Evolutionary conservation across 371 early-diverging fungal genomes (phyloP), one percentile per base, ranked within the genome.

Genomic region (Mucor plumbeus): DNA sequence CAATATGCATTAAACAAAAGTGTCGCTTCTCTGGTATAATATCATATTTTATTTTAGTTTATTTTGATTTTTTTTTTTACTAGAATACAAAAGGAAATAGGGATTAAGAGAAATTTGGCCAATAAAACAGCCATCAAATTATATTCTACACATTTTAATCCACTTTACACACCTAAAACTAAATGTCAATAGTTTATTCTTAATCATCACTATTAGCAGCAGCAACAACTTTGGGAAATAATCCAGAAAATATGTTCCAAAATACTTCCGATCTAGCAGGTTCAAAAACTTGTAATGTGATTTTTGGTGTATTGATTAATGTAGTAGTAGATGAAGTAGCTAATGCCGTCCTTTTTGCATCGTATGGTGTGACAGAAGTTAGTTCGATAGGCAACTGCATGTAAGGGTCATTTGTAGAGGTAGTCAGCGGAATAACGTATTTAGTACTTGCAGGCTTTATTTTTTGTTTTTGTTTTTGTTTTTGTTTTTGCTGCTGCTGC

Each of bases 201-300:
- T 8, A 64, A 26, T 3, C 26, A 26, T 26, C 3, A 3, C 3
- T 26, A 26, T 26, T 26, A 26, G 67, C 60, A 13, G 67, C 60
- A 13, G 66, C 69, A 14, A 75, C 70, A 15, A 75, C 63, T 41
- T 79, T 82, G 10, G 79, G 79, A 59, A 73, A 79, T 7, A 79
- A 53, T 39, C 77, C 71, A 17, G 68, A 67, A 63, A 77, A 82
- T 4, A 82, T 79, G 54, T 79, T 77, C 82, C 79, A 82, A 65
- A 82, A 79, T 6, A 79, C 75, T 59, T 82, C 82, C 53, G 71
- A 69, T 53, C 72, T 64, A 0, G 73, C 78, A 0, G 21, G 40
- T 36, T 82, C 78, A 64, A 79, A 82, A 0, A 71, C 54, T 10
- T 55, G 13, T n/a, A 71, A n/a, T 13, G 72, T 61, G 11, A 58